Base-by-base conservation (phyloP, 805 yeast species). In the Yamadazyma scolyti region DNA sequence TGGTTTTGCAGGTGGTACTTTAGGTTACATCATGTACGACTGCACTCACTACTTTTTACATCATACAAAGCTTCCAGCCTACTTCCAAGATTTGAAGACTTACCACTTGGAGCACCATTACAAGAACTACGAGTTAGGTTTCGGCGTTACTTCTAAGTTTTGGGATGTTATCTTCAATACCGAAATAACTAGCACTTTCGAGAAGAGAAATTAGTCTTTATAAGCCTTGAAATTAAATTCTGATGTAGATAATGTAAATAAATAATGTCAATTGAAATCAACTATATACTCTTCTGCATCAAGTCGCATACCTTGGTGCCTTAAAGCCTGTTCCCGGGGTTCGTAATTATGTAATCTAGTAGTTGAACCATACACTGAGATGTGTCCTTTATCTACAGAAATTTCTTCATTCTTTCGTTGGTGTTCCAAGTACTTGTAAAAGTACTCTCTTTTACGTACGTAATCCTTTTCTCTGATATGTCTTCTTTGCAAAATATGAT, bases 81-180 rank as follows among this genome's bases (percentile, higher is more conserved):
- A 69, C 53, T 65, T 87, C 61, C 88, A 85, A 55, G 78, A 75
- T 18, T 66, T 87, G 52, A 93, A 93, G 61, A 85, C 83, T 30
- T 81, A 87, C 55, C 99, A 93, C 58, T 73, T 93, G 61, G 97
- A 90, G 58, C 99, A 93, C 61, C 99, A 93, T 56, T 93, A 93
- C 70, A 89, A 90, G 68, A 90, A 93, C 62, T 93, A 86, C 60
- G 95, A 94, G 61, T 65, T 89, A 47, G 99, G 97, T 1, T 93
- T 89, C 47, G 99, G 99, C 46, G 97, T 93, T 41, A 87, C 97
- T 18, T 75, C 88, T 40, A 79, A 76, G 62, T 86, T 86, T 61
- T 93, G 98, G 98, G 98, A 93, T 58, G 73, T 63, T 16, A 85
- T 93, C 8, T 93, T 93, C 56, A 85, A 83, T 36, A 90, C 97